Evolutionary conservation across 345 rosid species (phyloP), one percentile per base, ranked within the genome.

Genomic region (Euclidium syriacum): DNA sequence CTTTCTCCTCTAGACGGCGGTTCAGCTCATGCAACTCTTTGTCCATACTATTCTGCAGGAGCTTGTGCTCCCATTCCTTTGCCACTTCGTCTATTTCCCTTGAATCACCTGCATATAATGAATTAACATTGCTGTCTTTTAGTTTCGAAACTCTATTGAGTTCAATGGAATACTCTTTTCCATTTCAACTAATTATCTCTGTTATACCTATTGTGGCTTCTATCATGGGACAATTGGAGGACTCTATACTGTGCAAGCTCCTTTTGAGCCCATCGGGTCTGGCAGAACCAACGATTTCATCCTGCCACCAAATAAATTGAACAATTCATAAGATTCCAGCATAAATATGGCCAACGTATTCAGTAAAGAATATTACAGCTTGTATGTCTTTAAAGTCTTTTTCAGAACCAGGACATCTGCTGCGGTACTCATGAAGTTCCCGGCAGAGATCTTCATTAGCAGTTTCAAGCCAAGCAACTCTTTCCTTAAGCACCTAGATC

Each of bases 51-150:
- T 84, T 90, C 69, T 88, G 97, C 71, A 87, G 68, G 54, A 90
- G 83, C n/a, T 88, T 79, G 70, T 94, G 97, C 79, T 94, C 99
- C 97, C 99, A 90, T 72, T 90, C 97, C 68, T 90, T 94, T 15
- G 90, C 85, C 53, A 79, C 90, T 80, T 94, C 97, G 24, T 90
- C 97, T 58, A 85, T 72, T 70, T 90, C 96, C 58, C 77, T 77
- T 23, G 91, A 73, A 73, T 90, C 95, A 54, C 79, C 96, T 81
- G 73, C 73, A 38, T 47, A 34, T 68, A 69, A 56, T 27, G 47
- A 43, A 65, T 57, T 48, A 24, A 54, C 27, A 66, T 50, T 12
- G 4, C 25, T 16, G 25, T 49, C 10, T 51, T 11, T 52, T n/a
- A 70, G 19, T 34, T 62, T 35, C 16, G 16, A 14, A 54, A 7